These are phyloP conservation scores for Cladosporium sp. DNA, from an alignment of 2,329 filamentous ascomycete genomes.

Conservation along the genomic window DNA sequence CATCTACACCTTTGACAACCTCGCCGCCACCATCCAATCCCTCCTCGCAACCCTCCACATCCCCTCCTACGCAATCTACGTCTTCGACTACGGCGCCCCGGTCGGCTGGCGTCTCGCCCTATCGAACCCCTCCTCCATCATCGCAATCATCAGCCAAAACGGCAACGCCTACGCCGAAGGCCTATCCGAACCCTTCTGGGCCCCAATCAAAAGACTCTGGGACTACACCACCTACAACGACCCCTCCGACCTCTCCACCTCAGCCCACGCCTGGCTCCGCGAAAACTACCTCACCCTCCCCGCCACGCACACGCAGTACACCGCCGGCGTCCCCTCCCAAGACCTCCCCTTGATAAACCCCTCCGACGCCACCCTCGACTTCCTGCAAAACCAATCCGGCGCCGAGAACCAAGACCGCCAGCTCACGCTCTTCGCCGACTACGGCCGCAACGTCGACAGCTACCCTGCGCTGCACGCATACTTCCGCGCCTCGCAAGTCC, in stretches of 20 bases:
- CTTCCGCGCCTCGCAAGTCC: slow-evolving; percentile 53
- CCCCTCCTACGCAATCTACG: slow-evolving; percentile 56
- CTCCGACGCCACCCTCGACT: slow-evolving; percentile 54
- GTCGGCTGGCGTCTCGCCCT: slow-evolving; percentile 58
- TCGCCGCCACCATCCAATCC: slow-evolving; percentile 51
- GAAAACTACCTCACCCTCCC: slow-evolving; percentile 42
- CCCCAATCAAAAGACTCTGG: slow-evolving; percentile 52
- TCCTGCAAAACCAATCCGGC: slow-evolving; percentile 40
- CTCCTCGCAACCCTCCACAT: slow-evolving; percentile 55
- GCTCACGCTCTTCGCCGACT: slow-evolving; percentile 60
- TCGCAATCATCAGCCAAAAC: slow-evolving; percentile 61
- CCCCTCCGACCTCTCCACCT: not conserved
- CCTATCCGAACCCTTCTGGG: slow-evolving; percentile 55
- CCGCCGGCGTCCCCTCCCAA: slow-evolving; percentile 28
- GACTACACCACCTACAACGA: slow-evolving; percentile 30
- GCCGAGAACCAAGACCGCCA: slow-evolving; percentile 56
- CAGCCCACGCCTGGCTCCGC: slow-evolving; percentile 42
- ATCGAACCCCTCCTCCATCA: slow-evolving; percentile 49
- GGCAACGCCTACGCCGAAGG: slow-evolving; percentile 64
- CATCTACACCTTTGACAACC: slow-evolving; percentile 57
- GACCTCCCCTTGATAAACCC: slow-evolving; percentile 44
- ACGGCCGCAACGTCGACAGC: slow-evolving; percentile 60
- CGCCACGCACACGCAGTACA: slow-evolving; percentile 41
- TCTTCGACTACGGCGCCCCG: slow-evolving; percentile 66
- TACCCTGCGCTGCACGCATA: slow-evolving; percentile 61